Conservation (phyloP, 345 rosid genomes). For the Geranium brycei region DNA sequence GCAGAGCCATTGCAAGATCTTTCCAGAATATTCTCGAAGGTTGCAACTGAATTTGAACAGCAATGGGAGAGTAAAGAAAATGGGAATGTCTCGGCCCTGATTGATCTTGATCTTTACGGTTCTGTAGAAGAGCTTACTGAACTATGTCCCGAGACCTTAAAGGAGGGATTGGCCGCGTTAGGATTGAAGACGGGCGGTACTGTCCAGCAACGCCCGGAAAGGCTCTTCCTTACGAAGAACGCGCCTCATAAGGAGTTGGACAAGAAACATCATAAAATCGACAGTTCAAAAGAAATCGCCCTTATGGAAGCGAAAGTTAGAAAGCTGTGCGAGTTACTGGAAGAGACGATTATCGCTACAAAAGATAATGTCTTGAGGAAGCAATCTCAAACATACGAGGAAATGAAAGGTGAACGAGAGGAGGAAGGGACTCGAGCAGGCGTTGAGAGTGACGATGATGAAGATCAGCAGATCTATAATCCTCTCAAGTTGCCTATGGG, state of each 20-base stretch:
- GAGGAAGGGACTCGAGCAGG: conserved; percentile 93
- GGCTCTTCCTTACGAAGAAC: conserved; percentile 86
- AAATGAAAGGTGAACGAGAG: conserved; percentile 92
- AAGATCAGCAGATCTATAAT: conserved; percentile 82
- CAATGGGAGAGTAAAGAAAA: conserved; percentile 55
- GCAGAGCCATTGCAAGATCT: conserved; percentile 94
- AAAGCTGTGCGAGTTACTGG: conserved; percentile 56
- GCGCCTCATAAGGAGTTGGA: conserved; percentile 69
- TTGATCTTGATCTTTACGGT: conserved; percentile 88
- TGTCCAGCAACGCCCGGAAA: conserved; percentile 77
- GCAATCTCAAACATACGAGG: conserved; percentile 88
- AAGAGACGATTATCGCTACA: conserved; percentile 65
- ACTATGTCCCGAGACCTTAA: conserved; percentile 82
- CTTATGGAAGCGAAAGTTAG: conserved; percentile 60
- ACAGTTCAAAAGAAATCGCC: conserved; percentile 36
- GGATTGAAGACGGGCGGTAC: conserved; percentile 94
- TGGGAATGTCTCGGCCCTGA: conserved; percentile 33
- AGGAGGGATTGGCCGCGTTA: conserved; percentile 81
- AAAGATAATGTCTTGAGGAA: conserved; percentile 82
- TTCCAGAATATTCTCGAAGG: conserved; percentile 68
- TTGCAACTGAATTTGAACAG: conserved; percentile 65
- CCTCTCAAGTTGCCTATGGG: conserved; percentile 97
- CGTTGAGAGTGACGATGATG: conserved; percentile 83
- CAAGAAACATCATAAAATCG: conserved; percentile 59
- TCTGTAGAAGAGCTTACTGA: conserved; percentile 78